Conservation (phyloP, 306 rosid species). For the Vigna trinervia region DNA sequence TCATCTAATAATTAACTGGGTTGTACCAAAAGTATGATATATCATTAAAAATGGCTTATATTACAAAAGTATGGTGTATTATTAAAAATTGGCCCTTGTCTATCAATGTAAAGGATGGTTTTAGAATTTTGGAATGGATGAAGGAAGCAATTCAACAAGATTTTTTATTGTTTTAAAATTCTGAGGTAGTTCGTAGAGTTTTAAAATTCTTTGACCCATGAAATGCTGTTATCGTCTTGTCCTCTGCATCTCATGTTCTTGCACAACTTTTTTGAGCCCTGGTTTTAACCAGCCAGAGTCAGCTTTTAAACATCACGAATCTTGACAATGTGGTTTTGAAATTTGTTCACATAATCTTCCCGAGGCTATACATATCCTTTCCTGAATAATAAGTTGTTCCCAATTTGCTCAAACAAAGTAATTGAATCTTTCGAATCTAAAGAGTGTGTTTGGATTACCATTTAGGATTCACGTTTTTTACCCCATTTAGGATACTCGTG, state of each 20-base stretch:
- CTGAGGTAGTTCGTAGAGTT: background rate
- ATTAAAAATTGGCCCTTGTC: background rate
- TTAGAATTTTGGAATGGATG: slow-evolving; percentile 1
- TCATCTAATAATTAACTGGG: background rate
- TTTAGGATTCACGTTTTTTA: too few species aligned
- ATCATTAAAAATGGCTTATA: too few species aligned
- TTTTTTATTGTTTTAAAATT: slow-evolving; percentile 16
- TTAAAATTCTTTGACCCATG: slow-evolving; percentile 8
- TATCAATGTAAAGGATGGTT: background rate
- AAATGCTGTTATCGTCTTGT: slow-evolving; percentile 5
- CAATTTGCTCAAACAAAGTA: background rate
- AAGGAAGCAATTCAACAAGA: slow-evolving; percentile 16
- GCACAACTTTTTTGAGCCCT: slow-evolving; percentile 4
- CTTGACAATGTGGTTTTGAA: slow-evolving; percentile 22
- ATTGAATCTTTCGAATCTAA: background rate
- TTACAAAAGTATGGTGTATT: background rate
- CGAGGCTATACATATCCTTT: slow-evolving; percentile 11
- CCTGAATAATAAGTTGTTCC: background rate
- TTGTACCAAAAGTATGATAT: background rate
- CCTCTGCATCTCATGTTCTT: background rate
- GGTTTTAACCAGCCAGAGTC: slow-evolving; percentile 3
- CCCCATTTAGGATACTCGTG: too few species aligned
- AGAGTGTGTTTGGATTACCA: too few species aligned
- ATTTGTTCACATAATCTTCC: slow-evolving; percentile 17
- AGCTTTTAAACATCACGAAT: background rate